Conservation (phyloP, 768 basidiomycete genomes). For the Lactarius deliciosus region DNA sequence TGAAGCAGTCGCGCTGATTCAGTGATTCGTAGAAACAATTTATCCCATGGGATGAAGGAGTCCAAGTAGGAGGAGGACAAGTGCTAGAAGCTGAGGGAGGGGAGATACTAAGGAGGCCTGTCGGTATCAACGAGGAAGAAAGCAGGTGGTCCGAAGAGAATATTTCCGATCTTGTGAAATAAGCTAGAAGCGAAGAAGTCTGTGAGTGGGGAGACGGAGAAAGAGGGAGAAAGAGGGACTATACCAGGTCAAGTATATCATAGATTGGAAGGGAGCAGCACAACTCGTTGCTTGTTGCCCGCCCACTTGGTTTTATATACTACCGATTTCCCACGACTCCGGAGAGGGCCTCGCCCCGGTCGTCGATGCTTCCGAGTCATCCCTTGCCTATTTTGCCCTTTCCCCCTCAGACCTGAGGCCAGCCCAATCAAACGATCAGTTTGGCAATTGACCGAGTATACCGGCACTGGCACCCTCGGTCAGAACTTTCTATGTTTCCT, state of each 20-base stretch:
- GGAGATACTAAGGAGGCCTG: conserved; percentile 67
- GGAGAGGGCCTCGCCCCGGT: not conserved
- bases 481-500: not conserved
- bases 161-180: conserved; percentile 43
- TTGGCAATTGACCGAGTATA: not conserved
- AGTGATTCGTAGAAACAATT: conserved; percentile 33
- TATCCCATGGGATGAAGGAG: conserved; percentile 45
- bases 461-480: too few relatives aligned
- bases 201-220: conserved; percentile 2
- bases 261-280: conserved; percentile 28
- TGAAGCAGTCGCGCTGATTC: conserved; percentile 45
- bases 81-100: not conserved
- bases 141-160: conserved; percentile 63
- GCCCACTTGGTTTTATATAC: not conserved
- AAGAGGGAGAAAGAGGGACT: conserved; percentile 8
- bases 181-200: conserved; percentile 29
- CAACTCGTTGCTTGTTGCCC: not conserved
- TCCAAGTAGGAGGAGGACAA: conserved; percentile 17
- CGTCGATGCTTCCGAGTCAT: not conserved
- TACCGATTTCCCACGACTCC: not conserved
- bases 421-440: not conserved
- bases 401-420: not conserved
- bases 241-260: conserved; percentile 32
- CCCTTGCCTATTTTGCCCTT: not conserved
- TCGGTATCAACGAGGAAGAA: conserved; percentile 63